Percentiles rank a stretch among this genome's conserved stretches.
These are phyloP conservation scores for Reticulascus tulasneorum DNA, from an alignment of 2,329 filamentous ascomycete species.

Conservation along the genomic window DNA sequence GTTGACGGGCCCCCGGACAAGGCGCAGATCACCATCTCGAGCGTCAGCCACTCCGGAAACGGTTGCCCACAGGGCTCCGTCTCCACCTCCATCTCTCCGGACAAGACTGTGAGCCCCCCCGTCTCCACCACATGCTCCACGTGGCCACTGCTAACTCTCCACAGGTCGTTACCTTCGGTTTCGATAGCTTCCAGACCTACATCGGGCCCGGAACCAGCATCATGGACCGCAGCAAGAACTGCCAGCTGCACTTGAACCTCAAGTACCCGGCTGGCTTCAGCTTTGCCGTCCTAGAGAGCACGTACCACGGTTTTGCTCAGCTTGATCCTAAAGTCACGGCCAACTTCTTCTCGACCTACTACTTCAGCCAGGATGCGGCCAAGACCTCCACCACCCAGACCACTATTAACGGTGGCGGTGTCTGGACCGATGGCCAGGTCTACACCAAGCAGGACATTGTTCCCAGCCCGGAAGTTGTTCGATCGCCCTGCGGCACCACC, in stretches of 20 bases:
- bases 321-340: conserved; percentile 27
- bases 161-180: conserved; percentile 11
- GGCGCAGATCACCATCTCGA: conserved; percentile 6
- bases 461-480: conserved; percentile 26
- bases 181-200: conserved; percentile 14
- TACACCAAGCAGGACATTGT: conserved; percentile 31
- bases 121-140: not conserved
- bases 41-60: conserved; percentile 8
- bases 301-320: conserved; percentile 31
- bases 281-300: conserved; percentile 28
- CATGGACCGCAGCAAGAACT: conserved; percentile 12
- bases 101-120: conserved; percentile 7
- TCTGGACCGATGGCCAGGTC: conserved; percentile 26
- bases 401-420: conserved; percentile 24
- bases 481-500: conserved; percentile 28
- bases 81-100: conserved; percentile 5
- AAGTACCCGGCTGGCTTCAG: conserved; percentile 10
- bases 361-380: conserved; percentile 27
- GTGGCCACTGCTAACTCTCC: not conserved
- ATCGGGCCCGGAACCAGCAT: conserved; percentile 9
- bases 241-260: conserved; percentile 11
- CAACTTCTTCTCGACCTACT: conserved; percentile 31
- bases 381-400: conserved; percentile 27
- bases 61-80: conserved; percentile 11
- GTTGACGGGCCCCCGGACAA: conserved; percentile 2